Evolutionary conservation across 345 rosid genomes (phyloP).

Genomic region (Populus alba): DNA sequence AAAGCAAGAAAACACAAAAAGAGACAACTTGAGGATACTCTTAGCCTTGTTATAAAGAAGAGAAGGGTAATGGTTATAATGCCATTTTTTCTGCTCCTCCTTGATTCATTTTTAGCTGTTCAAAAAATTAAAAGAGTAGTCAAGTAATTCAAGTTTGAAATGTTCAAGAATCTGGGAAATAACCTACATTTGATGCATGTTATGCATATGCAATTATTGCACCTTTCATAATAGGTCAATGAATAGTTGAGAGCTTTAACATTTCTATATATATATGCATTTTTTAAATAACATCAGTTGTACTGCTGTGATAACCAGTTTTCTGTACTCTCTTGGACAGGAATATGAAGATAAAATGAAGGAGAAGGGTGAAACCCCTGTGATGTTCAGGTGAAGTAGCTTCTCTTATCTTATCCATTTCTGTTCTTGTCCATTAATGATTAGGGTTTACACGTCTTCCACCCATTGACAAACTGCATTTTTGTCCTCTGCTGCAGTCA

Average conservation of each 20-base stretch:
- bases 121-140: neutral
- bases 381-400: conserved; percentile 80
- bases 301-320: neutral
- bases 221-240: neutral
- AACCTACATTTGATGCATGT: neutral
- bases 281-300: neutral
- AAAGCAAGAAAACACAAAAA: conserved; percentile 99
- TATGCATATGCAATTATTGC: neutral
- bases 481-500: conserved; percentile 61
- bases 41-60: conserved; percentile 81
- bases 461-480: conserved; percentile 25
- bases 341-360: conserved; percentile 90
- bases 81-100: neutral
- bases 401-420: conserved; percentile 9
- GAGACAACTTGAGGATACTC: conserved; percentile 98
- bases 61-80: conserved; percentile 61
- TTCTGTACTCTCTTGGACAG: conserved; percentile 33
- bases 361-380: conserved; percentile 93
- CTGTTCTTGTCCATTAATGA: neutral
- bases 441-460: conserved; percentile 13
- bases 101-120: neutral
- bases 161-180: neutral
- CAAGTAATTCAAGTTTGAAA: conserved; percentile 5
- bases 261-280: neutral
- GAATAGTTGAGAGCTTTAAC: neutral